Evolutionary conservation across 2,329 filamentous ascomycete species (phyloP), one percentile per base, ranked within the genome.

Genomic region (Penicillium sp.): DNA sequence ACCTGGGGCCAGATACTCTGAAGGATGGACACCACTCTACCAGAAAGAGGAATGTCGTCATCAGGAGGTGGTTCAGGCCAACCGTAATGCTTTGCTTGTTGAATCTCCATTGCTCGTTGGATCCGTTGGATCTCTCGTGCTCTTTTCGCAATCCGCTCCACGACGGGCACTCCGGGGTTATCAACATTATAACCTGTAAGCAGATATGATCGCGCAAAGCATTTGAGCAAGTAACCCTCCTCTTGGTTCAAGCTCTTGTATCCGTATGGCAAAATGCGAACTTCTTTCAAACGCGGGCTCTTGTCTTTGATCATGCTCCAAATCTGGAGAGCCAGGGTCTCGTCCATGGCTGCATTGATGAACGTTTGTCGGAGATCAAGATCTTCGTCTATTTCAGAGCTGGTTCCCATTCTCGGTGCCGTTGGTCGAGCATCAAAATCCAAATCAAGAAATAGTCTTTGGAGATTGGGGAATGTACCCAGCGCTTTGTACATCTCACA

Each of bases 401-500:
- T 27, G 24, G 10, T 22, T 34, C 10, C 9, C 5, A 11, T 18
- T 27, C 2, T 7, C 14, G n/a, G 8, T 16, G 24, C 39, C 27
- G 21, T 14, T 39, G 29, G 44, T 18, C 48, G 34, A 11, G 51
- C 27, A 11, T 57, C 51, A 8, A 54, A 46, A 45, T 48, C 22
- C 21, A 53, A 47, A 46, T 46, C 51, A 8, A 57, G 39, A 36
- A 56, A 39, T n/a, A 60, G 53, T 14, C 27, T 58, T 16, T 53
- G 13, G 22, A 60, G 55, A 16, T 39, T 49, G 14, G 34, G 21
- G 31, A 60, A 53, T 16, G n/a, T 41, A 5, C 56, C 50, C 2
- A 58, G 10, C 13, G 56, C 53, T 45, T 53, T 46, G 50, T 58
- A 60, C 11, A 59, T 21, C 11, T 59, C 42, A 22, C 56, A 60